phyloP scores from a whole-genome alignment of 2,329 filamentous ascomycete genomes.

The Cladosporium sphaerospermum region DNA sequence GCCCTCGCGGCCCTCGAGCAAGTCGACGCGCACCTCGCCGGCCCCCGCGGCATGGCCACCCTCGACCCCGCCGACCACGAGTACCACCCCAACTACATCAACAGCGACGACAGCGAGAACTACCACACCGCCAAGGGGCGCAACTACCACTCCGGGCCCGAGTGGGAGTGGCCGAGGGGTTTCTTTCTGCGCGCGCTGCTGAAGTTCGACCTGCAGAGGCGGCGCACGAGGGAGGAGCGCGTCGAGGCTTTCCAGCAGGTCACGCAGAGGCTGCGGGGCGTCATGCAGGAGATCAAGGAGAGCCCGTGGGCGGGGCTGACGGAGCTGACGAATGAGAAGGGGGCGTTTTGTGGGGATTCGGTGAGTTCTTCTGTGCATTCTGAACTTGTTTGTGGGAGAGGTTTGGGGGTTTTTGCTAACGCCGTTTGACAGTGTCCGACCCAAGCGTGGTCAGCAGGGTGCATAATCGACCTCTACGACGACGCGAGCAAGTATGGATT shows the following conservation, averaged over 20 bases:
- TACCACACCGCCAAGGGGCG: slow-evolving; percentile 89
- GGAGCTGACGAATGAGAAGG: slow-evolving; percentile 87
- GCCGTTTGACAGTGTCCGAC: slow-evolving; percentile 66
- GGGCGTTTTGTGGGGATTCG: slow-evolving; percentile 78
- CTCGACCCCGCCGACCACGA: slow-evolving; percentile 88
- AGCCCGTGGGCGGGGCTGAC: slow-evolving; percentile 85
- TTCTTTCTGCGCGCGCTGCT: slow-evolving; percentile 90
- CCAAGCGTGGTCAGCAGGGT: slow-evolving; percentile 93
- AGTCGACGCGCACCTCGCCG: slow-evolving; percentile 72
- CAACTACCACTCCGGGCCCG: slow-evolving; percentile 96
- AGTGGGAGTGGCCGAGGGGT: slow-evolving; percentile 96
- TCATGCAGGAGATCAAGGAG: slow-evolving; percentile 74
- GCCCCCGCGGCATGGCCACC: slow-evolving; percentile 91
- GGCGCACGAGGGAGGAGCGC: slow-evolving; percentile 59
- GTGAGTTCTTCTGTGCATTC: slow-evolving; percentile 47
- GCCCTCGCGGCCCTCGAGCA: slow-evolving; percentile 74
- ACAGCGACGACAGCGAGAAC: slow-evolving; percentile 85
- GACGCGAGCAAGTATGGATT: slow-evolving; percentile 53
- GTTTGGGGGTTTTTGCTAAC: slow-evolving; percentile 24
- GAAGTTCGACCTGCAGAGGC: slow-evolving; percentile 76
- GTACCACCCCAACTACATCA: slow-evolving; percentile 91
- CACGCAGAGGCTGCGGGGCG: slow-evolving; percentile 71
- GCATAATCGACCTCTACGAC: slow-evolving; percentile 92
- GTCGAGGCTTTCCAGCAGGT: slow-evolving; percentile 94
- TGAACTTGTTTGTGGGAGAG: slow-evolving; percentile 3